Evolutionary conservation across 2,329 filamentous ascomycete species (phyloP).

Genomic region (Colletotrichum liaoningense): DNA sequence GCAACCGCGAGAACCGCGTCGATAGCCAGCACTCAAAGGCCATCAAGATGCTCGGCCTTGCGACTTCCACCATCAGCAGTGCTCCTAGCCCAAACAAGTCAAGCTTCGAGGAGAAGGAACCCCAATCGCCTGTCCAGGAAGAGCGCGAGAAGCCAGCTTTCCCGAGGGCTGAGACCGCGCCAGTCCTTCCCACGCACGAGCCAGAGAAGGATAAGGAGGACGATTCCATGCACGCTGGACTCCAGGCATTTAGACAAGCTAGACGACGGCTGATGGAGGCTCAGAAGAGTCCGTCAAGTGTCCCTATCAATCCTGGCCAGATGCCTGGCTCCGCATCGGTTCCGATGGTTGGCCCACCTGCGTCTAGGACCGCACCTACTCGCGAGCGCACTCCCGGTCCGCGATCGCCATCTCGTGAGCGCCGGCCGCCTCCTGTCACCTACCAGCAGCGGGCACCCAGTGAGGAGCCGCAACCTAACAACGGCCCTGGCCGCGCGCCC

Average conservation of each 20-base stretch:
- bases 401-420: slow-evolving; percentile 56
- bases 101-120: slow-evolving; percentile 49
- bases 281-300: slow-evolving; percentile 47
- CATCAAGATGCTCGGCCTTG: slow-evolving; percentile 71
- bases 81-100: slow-evolving; percentile 53
- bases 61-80: slow-evolving; percentile 53
- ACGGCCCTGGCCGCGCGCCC: slow-evolving; percentile 41
- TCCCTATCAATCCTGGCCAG: slow-evolving; percentile 41
- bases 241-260: slow-evolving; percentile 68
- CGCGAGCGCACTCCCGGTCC: slow-evolving; percentile 43
- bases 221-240: slow-evolving; percentile 59
- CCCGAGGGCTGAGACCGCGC: slow-evolving; percentile 11
- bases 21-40: slow-evolving; percentile 61
- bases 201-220: slow-evolving; percentile 47
- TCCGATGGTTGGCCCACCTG: slow-evolving; percentile 22
- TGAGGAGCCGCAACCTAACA: slow-evolving; percentile 50
- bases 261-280: slow-evolving; percentile 64
- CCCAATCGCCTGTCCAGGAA: slow-evolving; percentile 41
- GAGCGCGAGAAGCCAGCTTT: slow-evolving; percentile 36
- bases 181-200: background rate
- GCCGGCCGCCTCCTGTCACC: slow-evolving; percentile 55
- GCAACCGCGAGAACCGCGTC: slow-evolving; percentile 55
- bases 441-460: slow-evolving; percentile 58
- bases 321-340: slow-evolving; percentile 2
- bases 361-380: slow-evolving; percentile 38